Evolutionary conservation across 345 rosid species (phyloP).

Genomic region (Acer saccharum): DNA sequence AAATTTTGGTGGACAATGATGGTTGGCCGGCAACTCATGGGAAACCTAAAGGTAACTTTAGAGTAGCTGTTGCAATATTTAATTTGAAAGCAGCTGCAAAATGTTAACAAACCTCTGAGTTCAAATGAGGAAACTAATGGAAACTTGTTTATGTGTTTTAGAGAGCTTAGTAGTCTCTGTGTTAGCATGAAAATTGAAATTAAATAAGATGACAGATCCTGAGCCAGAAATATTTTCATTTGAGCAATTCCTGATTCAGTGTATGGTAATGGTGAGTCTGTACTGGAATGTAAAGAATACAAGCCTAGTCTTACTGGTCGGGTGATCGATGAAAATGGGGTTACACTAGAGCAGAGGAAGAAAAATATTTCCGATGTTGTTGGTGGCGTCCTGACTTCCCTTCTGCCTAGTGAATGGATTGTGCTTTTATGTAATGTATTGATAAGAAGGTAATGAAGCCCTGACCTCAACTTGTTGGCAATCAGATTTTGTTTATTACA

Average conservation of each 20-base stretch:
- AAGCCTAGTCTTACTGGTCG: conserved; percentile 84
- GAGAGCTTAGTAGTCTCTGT: too few species aligned
- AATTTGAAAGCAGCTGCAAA: neutral
- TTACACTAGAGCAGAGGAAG: conserved; percentile 78
- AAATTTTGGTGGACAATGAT: conserved; percentile 88
- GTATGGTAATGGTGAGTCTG: conserved; percentile 92
- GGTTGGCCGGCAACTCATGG: conserved; percentile 99
- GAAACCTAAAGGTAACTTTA: conserved; percentile 73
- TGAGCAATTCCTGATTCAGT: conserved; percentile 84
- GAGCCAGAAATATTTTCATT: conserved; percentile 58
- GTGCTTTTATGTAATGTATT: conserved; percentile 79
- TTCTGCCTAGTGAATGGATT: conserved; percentile 76
- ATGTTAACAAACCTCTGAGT: neutral
- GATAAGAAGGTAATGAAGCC: conserved; percentile 72
- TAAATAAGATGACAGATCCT: conserved; percentile 80
- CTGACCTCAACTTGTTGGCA: conserved; percentile 11
- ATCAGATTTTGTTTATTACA: neutral
- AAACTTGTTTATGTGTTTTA: neutral
- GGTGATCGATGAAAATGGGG: conserved; percentile 80
- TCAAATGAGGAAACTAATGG: neutral
- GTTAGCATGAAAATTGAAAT: neutral
- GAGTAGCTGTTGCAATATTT: neutral
- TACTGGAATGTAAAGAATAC: conserved; percentile 94
- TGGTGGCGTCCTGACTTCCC: conserved; percentile 70
- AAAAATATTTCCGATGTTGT: conserved; percentile 71